Base-by-base conservation (phyloP, 2,329 filamentous ascomycete species). In the Penicillium glabrum region DNA sequence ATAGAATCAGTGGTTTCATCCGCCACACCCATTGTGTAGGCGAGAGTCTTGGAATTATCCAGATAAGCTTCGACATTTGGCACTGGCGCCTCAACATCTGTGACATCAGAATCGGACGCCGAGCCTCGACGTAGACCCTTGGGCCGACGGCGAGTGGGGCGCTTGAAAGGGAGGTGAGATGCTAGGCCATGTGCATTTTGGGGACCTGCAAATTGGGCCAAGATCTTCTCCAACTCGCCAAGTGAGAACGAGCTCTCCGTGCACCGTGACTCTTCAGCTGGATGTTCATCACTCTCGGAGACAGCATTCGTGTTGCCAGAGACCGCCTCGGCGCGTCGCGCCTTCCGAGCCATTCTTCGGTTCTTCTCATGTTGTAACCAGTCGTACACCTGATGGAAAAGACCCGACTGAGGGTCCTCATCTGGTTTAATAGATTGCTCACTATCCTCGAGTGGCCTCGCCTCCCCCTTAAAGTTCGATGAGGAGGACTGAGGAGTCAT, bases 21-120 rank as follows among this genome's bases (percentile, higher is more conserved):
- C 23, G 69, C 72, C 29, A 71, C 69, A 19, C 45, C 56, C 24
- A 85, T 85, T 24, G 87, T 86, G 70, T 95, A 96, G 50, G 87
- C 86, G 66, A 96, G 79, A 0, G 93, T 96, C 75, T 93, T 95
- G 5, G 90, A 89, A 69, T 97, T 97, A 75, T 98, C 93, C 21
- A 98, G 81, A 46, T 88, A 80, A 8, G 86, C 91, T 72, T 97
- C 91, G 64, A 93, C 96, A 61, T 85, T 86, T 1, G 93, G 93
- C 1, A 96, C 91, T n/a, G 90, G 75, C 19, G 86, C 81, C 60
- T 96, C 91, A n/a, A 86, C 86, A 61, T 96, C 93, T 16, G 85
- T 78, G 64, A 88, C 90, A 57, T 98, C 93, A 0, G 92, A 96
- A 65, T 97, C 93, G 0, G 91, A 95, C 4, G 89, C 91, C 67